Evolutionary conservation across 164 flowering plant species (phyloP), one percentile per base, ranked within the genome.

Genomic region (Taxillus chinensis): DNA sequence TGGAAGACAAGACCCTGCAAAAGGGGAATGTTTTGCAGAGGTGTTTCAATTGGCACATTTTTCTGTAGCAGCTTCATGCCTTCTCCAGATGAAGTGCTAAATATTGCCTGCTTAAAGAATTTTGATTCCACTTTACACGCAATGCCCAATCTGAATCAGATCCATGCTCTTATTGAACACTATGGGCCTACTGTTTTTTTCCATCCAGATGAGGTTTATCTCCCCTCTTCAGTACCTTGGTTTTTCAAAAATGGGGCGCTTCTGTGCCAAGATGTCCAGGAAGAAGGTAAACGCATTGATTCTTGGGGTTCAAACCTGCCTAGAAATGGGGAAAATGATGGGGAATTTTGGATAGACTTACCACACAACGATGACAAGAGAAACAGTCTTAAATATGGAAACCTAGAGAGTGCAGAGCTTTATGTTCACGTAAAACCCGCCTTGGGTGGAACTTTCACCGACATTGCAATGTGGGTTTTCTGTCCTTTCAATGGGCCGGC

Each of bases 401-500:
- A 80, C 62, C 6, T 80, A 39, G 74, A 77, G 51, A 75, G 74
- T 56, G 75, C 83, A 11, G 74, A 65, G 67, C 74, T 80, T 13
- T 80, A 80, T 68, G 74, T 80, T 41, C 83, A 80, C 69, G 74
- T 78, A 9, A 80, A 80, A 58, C 81, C 81, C 17, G 77, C 75
- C 2, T 39, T 73, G 3, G 83, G 83, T 39, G 83, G 81, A 48
- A 75, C 81, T 5, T 80, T 80, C 63, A 80, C 81, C 2, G 81
- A 80, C 64, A 70, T 80, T 8, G 81, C 59, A 0, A 75, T 78
- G 79, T 80, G 83, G 83, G 62, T 80, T 1, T 80, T 80, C 45
- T 80, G 79, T 53, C 83, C 83, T 7, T 80, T 80, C 63, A 80
- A 80, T 58, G 83, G 83, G 40, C 81, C 83, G 4, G 71, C 75